Base-by-base conservation (phyloP, 371 early-diverging fungal species). In the Blastocladiella emersonii region DNA sequence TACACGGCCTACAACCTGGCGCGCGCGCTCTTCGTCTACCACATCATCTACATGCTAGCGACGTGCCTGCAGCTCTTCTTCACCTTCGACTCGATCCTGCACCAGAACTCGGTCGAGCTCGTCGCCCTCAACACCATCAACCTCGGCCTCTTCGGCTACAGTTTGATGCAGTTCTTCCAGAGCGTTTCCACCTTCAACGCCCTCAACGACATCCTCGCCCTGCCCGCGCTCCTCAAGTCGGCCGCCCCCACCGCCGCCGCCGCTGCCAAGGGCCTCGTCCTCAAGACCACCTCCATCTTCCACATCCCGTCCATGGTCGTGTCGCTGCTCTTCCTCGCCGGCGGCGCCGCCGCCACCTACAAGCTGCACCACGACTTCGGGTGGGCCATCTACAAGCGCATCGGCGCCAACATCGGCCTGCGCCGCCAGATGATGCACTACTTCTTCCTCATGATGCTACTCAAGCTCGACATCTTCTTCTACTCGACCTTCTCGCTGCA, bases 371-470 rank as follows among this genome's bases (percentile, higher is more conserved):
- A 34, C 12, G 59, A 35, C 15, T 59, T 25, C 32, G 59, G 59
- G 2, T 59, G 59, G 59, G 44, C 41, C 43, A 59, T 59, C 21
- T 59, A 59, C 59, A 59, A 59, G 59, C 59, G 59, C 30, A 59
- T 59, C 37, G 59, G 59, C 32, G 59, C 59, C 27, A 39, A 59
- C 21, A 59, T 59, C 32, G 59, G 59, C 0, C 25, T 59, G 34
- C n/a, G 59, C 2, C n/a, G 44, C 10, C 37, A 41, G 35, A 41
- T 41, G 41, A 59, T 41, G 59, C 41, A 41, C 59, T 59, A 59
- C 6, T 59, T 59, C 6, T 37, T 59, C 21, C 59, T 59, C 43
- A 59, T 59, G 59, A 59, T 59, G 59, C 43, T 59, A 39, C 36
- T 35, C 37, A 39, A 15, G 23, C 17, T 30, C 5, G 5, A 10